These are phyloP conservation scores for Penicillium manginii DNA, from an alignment of 495 filamentous ascomycete species.

Conservation along the genomic window DNA sequence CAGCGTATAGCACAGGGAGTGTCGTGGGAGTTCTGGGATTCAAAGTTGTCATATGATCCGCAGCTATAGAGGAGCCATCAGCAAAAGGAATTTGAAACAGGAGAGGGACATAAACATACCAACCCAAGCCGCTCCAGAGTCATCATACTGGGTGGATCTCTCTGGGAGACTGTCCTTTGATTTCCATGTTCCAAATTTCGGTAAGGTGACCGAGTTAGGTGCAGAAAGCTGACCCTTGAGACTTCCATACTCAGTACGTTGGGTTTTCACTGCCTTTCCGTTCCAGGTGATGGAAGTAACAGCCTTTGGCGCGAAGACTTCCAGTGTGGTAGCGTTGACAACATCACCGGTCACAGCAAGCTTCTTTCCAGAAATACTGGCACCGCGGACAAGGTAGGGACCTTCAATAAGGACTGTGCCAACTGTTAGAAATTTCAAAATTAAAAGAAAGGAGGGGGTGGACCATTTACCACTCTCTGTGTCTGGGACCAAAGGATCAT, in stretches of 20 bases:
- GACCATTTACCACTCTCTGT: slow-evolving; percentile 45
- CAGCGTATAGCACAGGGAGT: slow-evolving; percentile 58
- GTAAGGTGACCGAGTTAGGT: slow-evolving; percentile 48
- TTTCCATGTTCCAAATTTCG: slow-evolving; percentile 64
- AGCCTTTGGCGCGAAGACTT: slow-evolving; percentile 60
- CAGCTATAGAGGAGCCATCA: slow-evolving; percentile 12
- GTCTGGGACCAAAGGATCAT: slow-evolving; percentile 52
- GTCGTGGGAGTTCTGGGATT: slow-evolving; percentile 64
- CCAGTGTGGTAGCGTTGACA: slow-evolving; percentile 61
- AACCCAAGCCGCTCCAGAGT: slow-evolving; percentile 61
- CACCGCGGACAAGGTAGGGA: slow-evolving; percentile 69
- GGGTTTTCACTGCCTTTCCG: slow-evolving; percentile 40
- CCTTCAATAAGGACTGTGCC: slow-evolving; percentile 57
- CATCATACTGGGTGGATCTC: slow-evolving; percentile 60
- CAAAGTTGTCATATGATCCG: slow-evolving; percentile 58
- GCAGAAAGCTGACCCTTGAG: slow-evolving; percentile 52
- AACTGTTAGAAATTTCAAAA: neutral
- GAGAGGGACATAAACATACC: slow-evolving; percentile 28
- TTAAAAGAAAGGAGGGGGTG: neutral
- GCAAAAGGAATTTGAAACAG: neutral
- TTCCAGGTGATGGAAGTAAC: slow-evolving; percentile 61
- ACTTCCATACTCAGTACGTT: slow-evolving; percentile 48
- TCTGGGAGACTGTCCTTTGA: slow-evolving; percentile 72
- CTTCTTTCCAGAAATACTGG: slow-evolving; percentile 46
- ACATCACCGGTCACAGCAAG: slow-evolving; percentile 66